Evolutionary conservation across 2,329 filamentous ascomycete species (phyloP).

Genomic region (Penicillium glabrum): DNA sequence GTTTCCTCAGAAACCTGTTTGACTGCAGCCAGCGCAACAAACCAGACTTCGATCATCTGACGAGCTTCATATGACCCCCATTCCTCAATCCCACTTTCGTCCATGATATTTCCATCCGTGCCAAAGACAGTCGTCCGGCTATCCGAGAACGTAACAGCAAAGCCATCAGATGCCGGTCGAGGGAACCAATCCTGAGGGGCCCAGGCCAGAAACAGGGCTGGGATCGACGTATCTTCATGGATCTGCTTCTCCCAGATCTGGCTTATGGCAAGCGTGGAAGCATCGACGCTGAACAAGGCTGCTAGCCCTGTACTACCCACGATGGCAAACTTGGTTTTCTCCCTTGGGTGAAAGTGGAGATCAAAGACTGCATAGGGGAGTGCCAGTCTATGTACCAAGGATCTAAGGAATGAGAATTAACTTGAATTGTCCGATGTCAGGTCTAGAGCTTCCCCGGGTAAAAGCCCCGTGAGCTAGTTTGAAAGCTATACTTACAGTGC

Average conservation of each 20-base stretch:
- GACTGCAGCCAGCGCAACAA: conserved; percentile 33
- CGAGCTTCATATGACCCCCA: conserved; percentile 28
- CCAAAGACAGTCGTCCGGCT: conserved; percentile 61
- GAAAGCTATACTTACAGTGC: conserved; percentile 25
- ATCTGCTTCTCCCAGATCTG: conserved; percentile 48
- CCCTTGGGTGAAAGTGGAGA: conserved; percentile 70
- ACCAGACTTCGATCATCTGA: conserved; percentile 42
- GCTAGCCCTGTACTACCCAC: conserved; percentile 69
- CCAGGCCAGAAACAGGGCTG: conserved; percentile 75
- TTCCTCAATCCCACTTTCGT: conserved; percentile 18
- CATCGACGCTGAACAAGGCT: conserved; percentile 35
- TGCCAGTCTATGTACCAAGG: conserved; percentile 57
- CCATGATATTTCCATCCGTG: conserved; percentile 34
- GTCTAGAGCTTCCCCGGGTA: not conserved
- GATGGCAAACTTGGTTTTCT: conserved; percentile 63
- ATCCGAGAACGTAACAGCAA: conserved; percentile 71
- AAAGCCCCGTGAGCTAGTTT: not conserved
- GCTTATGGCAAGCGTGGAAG: conserved; percentile 24
- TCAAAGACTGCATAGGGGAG: conserved; percentile 78
- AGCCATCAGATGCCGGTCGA: conserved; percentile 39
- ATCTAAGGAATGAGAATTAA: conserved; percentile 38
- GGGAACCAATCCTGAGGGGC: conserved; percentile 52
- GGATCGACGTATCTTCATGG: conserved; percentile 54
- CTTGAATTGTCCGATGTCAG: not conserved
- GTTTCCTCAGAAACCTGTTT: not conserved